These are phyloP conservation scores for Jackrogersella minutella DNA, from an alignment of 495 filamentous ascomycete genomes.

Conservation along the genomic window DNA sequence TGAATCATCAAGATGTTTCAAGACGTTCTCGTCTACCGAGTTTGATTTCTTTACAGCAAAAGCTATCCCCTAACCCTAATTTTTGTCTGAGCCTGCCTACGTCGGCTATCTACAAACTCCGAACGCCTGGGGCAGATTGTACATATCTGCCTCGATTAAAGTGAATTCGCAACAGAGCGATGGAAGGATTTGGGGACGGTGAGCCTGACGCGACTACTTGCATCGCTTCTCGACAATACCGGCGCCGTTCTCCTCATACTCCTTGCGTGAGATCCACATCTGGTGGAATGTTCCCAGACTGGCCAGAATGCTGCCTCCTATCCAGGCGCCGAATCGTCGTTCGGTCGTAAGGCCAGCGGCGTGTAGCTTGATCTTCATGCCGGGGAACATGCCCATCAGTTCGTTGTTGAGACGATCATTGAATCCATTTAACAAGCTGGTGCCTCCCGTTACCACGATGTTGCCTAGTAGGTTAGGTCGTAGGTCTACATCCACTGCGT, in stretches of 20 bases:
- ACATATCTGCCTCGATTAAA: constrained; percentile 16
- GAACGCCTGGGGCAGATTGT: constrained; percentile 17
- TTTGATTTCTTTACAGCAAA: constrained; percentile 2
- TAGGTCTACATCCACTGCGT: constrained; percentile 85
- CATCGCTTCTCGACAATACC: constrained; percentile 80
- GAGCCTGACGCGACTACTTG: constrained; percentile 58
- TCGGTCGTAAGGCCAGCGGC: constrained; percentile 86
- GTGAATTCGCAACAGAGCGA: not conserved
- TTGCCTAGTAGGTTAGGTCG: constrained; percentile 83
- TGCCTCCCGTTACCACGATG: constrained; percentile 91
- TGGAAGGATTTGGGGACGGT: not conserved
- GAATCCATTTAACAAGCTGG: constrained; percentile 85
- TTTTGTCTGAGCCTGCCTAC: constrained; percentile 20
- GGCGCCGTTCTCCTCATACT: constrained; percentile 79
- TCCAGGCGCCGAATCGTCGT: constrained; percentile 90
- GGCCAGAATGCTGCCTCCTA: constrained; percentile 94
- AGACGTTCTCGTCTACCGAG: not conserved
- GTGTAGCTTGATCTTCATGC: constrained; percentile 81
- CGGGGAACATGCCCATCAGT: constrained; percentile 78
- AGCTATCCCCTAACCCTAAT: constrained; percentile 9
- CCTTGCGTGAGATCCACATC: constrained; percentile 93
- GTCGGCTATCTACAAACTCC: constrained; percentile 31
- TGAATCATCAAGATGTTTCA: not conserved
- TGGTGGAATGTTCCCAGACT: constrained; percentile 99
- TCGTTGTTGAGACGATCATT: constrained; percentile 88